These are phyloP conservation scores for Thuidium tamariscinum DNA, from an alignment of 225 moss, liverwort and hornwort genomes.

Conservation along the genomic window DNA sequence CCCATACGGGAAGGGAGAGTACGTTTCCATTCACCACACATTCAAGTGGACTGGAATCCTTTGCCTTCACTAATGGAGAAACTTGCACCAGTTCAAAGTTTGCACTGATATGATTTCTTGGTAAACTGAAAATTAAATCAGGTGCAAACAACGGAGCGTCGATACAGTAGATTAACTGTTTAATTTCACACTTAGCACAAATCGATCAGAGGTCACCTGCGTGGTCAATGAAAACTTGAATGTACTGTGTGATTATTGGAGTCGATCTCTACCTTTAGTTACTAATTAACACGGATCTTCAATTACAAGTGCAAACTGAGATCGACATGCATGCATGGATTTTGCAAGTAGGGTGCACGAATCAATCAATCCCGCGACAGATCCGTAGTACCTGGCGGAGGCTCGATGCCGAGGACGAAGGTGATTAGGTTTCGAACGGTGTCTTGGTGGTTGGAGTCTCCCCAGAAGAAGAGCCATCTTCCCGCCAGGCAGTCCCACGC, in stretches of 20 bases:
- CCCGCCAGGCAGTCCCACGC: slow-evolving; percentile 59
- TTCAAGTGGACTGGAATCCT: neutral
- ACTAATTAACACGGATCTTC: neutral
- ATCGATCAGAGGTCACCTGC: neutral
- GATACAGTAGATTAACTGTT: neutral
- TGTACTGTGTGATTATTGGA: neutral
- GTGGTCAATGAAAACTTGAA: neutral
- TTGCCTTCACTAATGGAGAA: neutral
- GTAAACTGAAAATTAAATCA: neutral
- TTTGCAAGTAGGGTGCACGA: too few species aligned
- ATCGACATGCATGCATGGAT: neutral
- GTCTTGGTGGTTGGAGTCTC: slow-evolving; percentile 71
- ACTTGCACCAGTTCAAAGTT: neutral
- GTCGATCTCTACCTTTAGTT: neutral
- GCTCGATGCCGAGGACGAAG: slow-evolving; percentile 22
- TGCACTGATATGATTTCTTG: neutral
- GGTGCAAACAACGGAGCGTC: neutral
- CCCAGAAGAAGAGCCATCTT: slow-evolving; percentile 65
- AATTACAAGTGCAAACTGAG: too few species aligned
- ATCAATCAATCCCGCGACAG: neutral
- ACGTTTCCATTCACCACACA: neutral
- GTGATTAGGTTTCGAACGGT: slow-evolving; percentile 42
- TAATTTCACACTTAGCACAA: neutral
- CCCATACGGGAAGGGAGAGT: neutral
- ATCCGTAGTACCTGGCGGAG: neutral